These are phyloP conservation scores for Pyrus communis DNA, from an alignment of 306 rosid genomes.

Conservation along the genomic window DNA sequence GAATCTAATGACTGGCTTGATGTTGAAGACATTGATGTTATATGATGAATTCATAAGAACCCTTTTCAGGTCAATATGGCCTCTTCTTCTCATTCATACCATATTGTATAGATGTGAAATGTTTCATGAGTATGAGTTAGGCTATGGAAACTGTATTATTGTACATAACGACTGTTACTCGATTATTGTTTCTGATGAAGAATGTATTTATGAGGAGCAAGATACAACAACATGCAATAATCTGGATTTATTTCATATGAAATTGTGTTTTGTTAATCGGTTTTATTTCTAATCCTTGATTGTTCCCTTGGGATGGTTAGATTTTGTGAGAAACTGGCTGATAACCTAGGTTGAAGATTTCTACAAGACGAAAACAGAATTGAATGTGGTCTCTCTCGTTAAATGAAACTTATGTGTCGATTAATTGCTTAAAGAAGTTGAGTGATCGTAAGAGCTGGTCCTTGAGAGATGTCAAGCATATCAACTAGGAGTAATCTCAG, in stretches of 20 bases:
- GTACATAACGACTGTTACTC: slow-evolving; percentile 45
- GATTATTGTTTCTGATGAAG: slow-evolving; percentile 24
- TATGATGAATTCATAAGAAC: slow-evolving; percentile 35
- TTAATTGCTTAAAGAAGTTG: background rate
- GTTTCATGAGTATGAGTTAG: slow-evolving; percentile 31
- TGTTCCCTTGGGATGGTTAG: too few species aligned
- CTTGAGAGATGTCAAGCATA: background rate
- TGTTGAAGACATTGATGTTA: slow-evolving; percentile 74
- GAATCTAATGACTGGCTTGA: slow-evolving; percentile 92
- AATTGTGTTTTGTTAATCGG: background rate
- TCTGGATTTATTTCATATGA: background rate
- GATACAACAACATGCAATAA: slow-evolving; percentile 24
- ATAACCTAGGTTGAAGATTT: background rate
- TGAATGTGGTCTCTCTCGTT: background rate
- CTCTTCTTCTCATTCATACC: slow-evolving; percentile 18
- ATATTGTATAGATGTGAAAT: slow-evolving; percentile 31
- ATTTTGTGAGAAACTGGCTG: background rate
- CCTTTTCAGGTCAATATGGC: slow-evolving; percentile 15
- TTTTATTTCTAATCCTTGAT: background rate
- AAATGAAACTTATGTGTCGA: background rate
- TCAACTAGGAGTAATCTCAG: background rate
- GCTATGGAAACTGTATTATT: slow-evolving; percentile 37
- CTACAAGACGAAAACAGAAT: background rate
- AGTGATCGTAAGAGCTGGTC: background rate
- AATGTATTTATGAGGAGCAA: slow-evolving; percentile 17